phyloP scores from a whole-genome alignment of 2,329 filamentous ascomycete genomes.

The Aphanocladium album region DNA sequence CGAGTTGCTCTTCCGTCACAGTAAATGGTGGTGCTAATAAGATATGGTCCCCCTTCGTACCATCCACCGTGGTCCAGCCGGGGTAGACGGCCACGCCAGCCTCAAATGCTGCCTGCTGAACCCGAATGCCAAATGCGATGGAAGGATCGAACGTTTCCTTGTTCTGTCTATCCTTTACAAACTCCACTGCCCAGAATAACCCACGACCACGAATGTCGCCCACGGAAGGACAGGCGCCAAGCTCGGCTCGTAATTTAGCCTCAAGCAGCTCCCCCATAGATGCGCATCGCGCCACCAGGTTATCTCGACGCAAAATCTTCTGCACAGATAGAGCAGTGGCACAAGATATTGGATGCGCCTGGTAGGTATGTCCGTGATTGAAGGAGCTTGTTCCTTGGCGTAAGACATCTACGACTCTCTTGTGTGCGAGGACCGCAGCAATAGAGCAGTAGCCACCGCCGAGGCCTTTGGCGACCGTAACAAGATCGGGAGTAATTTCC shows the following conservation, averaged over 20 bases:
- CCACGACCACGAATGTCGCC: slow-evolving; percentile 37
- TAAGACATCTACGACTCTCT: slow-evolving; percentile 44
- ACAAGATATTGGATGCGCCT: slow-evolving; percentile 33
- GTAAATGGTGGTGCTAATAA: slow-evolving; percentile 67
- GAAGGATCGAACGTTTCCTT: slow-evolving; percentile 31
- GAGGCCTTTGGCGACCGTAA: slow-evolving; percentile 55
- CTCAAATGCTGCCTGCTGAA: slow-evolving; percentile 26
- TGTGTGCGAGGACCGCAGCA: slow-evolving; percentile 47
- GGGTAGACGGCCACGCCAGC: slow-evolving; percentile 52
- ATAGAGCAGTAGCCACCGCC: slow-evolving; percentile 52
- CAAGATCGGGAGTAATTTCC: slow-evolving; percentile 44
- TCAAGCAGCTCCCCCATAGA: slow-evolving; percentile 28
- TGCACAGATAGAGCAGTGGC: slow-evolving; percentile 35
- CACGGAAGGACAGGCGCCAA: slow-evolving; percentile 29
- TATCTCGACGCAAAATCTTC: slow-evolving; percentile 29
- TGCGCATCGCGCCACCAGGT: slow-evolving; percentile 28
- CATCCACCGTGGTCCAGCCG: slow-evolving; percentile 54
- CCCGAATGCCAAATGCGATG: slow-evolving; percentile 21
- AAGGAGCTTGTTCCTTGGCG: slow-evolving; percentile 44
- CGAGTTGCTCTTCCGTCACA: slow-evolving; percentile 36
- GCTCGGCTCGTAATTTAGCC: slow-evolving; percentile 20
- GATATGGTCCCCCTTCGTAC: slow-evolving; percentile 62
- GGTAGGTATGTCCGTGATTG: slow-evolving; percentile 53
- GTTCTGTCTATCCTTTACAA: slow-evolving; percentile 33
- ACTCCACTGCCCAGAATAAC: slow-evolving; percentile 44